Conservation (phyloP, 768 basidiomycete genomes). For the Steccherinum ochraceum region DNA sequence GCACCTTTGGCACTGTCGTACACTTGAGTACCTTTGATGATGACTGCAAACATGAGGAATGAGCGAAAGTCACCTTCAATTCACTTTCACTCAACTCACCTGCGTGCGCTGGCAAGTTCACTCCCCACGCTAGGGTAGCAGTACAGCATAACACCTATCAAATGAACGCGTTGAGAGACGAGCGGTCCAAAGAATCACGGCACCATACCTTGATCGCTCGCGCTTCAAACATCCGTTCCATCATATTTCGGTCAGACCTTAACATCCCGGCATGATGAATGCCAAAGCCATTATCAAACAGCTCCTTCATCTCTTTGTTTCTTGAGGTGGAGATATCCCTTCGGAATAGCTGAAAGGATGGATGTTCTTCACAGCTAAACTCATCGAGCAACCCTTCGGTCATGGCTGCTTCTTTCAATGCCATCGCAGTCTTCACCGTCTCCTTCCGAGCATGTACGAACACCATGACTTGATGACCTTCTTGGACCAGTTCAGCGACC, state of each 20-base stretch:
- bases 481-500: constrained; percentile 79
- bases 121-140: constrained; percentile 98
- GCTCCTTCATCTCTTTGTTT: constrained; percentile 95
- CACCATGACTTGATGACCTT: constrained; percentile 98
- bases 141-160: constrained; percentile 92
- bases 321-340: constrained; percentile 71
- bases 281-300: constrained; percentile 90
- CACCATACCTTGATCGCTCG: constrained; percentile 77
- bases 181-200: background rate
- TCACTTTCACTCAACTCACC: no score
- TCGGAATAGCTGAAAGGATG: constrained; percentile 70
- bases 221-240: constrained; percentile 90
- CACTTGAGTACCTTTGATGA: constrained; percentile 97
- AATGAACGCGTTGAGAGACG: constrained; percentile 2
- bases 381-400: constrained; percentile 67
- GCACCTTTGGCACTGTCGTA: constrained; percentile 88
- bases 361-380: constrained; percentile 79
- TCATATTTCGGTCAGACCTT: constrained; percentile 87
- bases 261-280: constrained; percentile 99
- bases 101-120: constrained; percentile 97
- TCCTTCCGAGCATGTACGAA: constrained; percentile 99
- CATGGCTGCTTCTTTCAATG: constrained; percentile 69
- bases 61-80: no score
- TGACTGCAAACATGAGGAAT: constrained; percentile 37
- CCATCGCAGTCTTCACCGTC: constrained; percentile 87